Percentiles rank a stretch among this genome's conserved stretches.
These are phyloP conservation scores for Penicillium malachiteum DNA, from an alignment of 495 filamentous ascomycete species.

Conservation along the genomic window DNA sequence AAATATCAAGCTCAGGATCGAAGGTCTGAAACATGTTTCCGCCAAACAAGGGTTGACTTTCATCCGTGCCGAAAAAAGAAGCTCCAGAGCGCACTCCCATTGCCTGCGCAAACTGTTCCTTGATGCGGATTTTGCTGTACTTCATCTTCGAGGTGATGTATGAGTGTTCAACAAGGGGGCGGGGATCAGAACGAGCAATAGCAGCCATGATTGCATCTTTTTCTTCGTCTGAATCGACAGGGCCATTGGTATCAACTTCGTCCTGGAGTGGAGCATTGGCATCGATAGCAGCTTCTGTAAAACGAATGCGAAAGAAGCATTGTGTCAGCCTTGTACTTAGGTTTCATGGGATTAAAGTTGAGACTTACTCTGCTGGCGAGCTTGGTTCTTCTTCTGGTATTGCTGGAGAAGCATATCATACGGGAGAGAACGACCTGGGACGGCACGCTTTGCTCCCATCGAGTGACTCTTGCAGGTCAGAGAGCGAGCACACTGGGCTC, in stretches of 20 bases:
- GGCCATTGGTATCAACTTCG: slow-evolving; percentile 69
- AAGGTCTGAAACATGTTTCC: slow-evolving; percentile 36
- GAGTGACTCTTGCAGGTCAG: slow-evolving; percentile 96
- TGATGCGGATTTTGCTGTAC: slow-evolving; percentile 81
- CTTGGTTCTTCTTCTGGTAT: slow-evolving; percentile 99
- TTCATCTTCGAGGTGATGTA: slow-evolving; percentile 65
- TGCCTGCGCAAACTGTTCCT: slow-evolving; percentile 82
- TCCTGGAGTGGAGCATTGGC: slow-evolving; percentile 90
- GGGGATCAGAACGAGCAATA: slow-evolving; percentile 70
- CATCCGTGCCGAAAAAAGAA: slow-evolving; percentile 45
- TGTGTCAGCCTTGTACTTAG: slow-evolving; percentile 6
- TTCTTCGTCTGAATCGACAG: slow-evolving; percentile 93
- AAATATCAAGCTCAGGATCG: slow-evolving; percentile 19
- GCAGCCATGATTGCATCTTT: slow-evolving; percentile 83
- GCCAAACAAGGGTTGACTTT: slow-evolving; percentile 30
- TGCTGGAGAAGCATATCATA: slow-evolving; percentile 92
- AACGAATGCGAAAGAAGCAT: neutral
- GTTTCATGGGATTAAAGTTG: neutral
- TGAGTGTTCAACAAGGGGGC: slow-evolving; percentile 67
- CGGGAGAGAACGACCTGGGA: slow-evolving; percentile 84
- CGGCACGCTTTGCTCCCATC: slow-evolving; percentile 92
- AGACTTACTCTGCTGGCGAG: slow-evolving; percentile 83
- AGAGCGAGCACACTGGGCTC: slow-evolving; percentile 84
- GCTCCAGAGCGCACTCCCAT: slow-evolving; percentile 50
- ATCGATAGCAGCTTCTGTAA: slow-evolving; percentile 82